Percentiles rank a stretch among this genome's conserved stretches.
These are phyloP conservation scores for Aquilaria malaccensis DNA, from an alignment of 345 rosid species.

Conservation along the genomic window DNA sequence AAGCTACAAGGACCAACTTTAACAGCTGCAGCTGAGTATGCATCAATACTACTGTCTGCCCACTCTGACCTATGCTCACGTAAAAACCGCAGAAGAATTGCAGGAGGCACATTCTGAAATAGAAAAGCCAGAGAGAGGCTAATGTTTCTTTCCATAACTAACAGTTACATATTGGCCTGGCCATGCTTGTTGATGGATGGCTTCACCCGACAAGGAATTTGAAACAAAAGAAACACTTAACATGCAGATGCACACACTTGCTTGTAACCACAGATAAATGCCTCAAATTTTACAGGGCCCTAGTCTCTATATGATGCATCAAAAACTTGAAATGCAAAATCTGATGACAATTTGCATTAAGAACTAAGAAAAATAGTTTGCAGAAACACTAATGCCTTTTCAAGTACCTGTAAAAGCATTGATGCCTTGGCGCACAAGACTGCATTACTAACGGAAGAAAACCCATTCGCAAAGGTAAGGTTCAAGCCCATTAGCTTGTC, in stretches of 20 bases:
- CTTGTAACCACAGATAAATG: too few relatives aligned
- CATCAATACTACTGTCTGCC: slow-evolving; percentile 97
- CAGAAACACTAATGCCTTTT: too few relatives aligned
- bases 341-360: too few relatives aligned
- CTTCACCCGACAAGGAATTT: too few relatives aligned
- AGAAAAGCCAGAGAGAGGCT: not conserved
- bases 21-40: slow-evolving; percentile 89
- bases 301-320: too few relatives aligned
- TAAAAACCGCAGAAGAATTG: slow-evolving; percentile 84
- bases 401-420: slow-evolving; percentile 85
- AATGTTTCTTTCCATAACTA: too few relatives aligned
- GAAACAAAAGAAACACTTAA: not conserved
- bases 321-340: too few relatives aligned
- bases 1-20: slow-evolving; percentile 88
- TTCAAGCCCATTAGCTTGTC: slow-evolving; percentile 92
- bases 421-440: slow-evolving; percentile 96
- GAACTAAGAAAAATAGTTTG: too few relatives aligned
- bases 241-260: not conserved
- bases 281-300: too few relatives aligned
- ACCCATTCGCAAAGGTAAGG: slow-evolving; percentile 77
- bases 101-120: slow-evolving; percentile 95
- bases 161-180: too few relatives aligned
- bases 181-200: too few relatives aligned
- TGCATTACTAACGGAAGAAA: slow-evolving; percentile 70
- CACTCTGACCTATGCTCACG: slow-evolving; percentile 99